Percentiles rank a stretch among this genome's conserved stretches.
phyloP scores from a whole-genome alignment of 2,329 filamentous ascomycete species.

The Neofusicoccum parvum region DNA sequence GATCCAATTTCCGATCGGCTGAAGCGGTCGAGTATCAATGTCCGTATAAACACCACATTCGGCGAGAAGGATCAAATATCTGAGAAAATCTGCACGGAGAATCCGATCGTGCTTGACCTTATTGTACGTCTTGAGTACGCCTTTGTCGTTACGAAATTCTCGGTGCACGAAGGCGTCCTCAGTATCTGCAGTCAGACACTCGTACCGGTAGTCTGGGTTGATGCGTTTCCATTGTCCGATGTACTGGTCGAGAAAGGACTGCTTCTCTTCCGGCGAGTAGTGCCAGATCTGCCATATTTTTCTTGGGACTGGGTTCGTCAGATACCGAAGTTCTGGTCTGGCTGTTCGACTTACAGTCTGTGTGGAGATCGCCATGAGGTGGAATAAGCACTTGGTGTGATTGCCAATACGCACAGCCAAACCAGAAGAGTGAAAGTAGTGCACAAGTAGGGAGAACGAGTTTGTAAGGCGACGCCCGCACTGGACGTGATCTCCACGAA shows the following conservation, averaged over 20 bases:
- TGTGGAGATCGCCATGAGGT: too few species aligned
- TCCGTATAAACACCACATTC: background rate
- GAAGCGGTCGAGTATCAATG: background rate
- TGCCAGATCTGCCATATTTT: background rate
- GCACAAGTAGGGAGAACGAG: too few species aligned
- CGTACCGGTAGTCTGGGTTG: background rate
- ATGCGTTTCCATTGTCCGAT: background rate
- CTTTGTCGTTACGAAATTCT: background rate
- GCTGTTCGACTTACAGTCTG: too few species aligned
- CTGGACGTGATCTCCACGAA: too few species aligned
- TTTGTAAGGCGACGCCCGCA: too few species aligned
- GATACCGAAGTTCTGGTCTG: too few species aligned
- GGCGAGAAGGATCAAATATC: background rate
- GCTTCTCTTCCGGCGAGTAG: background rate
- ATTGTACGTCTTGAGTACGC: background rate
- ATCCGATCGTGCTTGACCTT: background rate
- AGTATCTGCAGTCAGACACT: background rate
- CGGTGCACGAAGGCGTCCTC: background rate
- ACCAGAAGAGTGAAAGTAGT: too few species aligned
- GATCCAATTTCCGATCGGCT: too few species aligned
- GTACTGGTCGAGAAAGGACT: background rate
- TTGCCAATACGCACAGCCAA: too few species aligned
- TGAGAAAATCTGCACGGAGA: background rate
- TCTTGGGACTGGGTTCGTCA: background rate
- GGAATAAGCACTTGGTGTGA: too few species aligned